phyloP scores from a whole-genome alignment of 495 filamentous ascomycete species.

The Copromyces sp. region DNA sequence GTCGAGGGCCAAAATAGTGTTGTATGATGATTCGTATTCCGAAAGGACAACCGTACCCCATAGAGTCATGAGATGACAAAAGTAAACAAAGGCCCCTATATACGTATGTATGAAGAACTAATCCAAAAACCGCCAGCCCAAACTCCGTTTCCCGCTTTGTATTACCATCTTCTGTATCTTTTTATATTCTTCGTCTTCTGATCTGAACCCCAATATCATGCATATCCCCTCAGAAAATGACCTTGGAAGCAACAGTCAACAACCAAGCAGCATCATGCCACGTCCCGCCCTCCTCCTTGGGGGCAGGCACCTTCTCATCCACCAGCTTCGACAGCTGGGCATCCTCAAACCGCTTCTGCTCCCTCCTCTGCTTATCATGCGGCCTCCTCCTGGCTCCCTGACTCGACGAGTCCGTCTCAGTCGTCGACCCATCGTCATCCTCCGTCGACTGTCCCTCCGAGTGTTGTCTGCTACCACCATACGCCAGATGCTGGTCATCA shows the following conservation, averaged over 20 bases:
- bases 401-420: slow-evolving; percentile 32
- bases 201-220: neutral
- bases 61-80: neutral
- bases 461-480: neutral
- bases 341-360: slow-evolving; percentile 15
- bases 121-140: neutral
- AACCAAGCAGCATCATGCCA: slow-evolving; percentile 87
- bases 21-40: neutral
- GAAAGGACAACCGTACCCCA: neutral
- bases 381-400: slow-evolving; percentile 24
- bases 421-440: slow-evolving; percentile 18
- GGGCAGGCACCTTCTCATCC: slow-evolving; percentile 28
- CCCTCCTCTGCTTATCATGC: slow-evolving; percentile 12
- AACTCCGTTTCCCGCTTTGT: neutral
- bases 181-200: neutral
- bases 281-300: slow-evolving; percentile 43
- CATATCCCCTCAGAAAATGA: slow-evolving; percentile 42
- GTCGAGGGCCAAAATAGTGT: neutral
- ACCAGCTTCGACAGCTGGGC: slow-evolving; percentile 1
- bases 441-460: slow-evolving; percentile 13
- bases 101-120: neutral
- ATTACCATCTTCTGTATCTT: neutral
- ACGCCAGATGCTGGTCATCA: slow-evolving; percentile 15
- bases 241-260: slow-evolving; percentile 62
- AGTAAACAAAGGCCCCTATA: neutral